Evolutionary conservation across 176 grass and related monocot species (phyloP).

Genomic region (Oryza coarctata): DNA sequence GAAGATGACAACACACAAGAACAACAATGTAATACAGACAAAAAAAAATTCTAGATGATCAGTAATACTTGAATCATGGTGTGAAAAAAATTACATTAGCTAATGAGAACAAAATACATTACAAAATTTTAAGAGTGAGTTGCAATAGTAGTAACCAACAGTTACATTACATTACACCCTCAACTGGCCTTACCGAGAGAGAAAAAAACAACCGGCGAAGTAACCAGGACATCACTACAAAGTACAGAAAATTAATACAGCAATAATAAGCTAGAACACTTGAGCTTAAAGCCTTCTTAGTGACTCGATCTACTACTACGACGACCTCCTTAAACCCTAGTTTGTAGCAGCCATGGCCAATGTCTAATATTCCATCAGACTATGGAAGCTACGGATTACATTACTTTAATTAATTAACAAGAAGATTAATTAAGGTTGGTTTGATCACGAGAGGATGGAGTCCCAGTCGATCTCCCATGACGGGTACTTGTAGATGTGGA

Average conservation of each 20-base stretch:
- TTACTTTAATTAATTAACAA: constrained; percentile 7
- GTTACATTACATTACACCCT: constrained; percentile 48
- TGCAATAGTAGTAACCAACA: constrained; percentile 31
- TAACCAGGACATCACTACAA: constrained; percentile 40
- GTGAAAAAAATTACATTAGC: background rate
- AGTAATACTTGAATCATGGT: background rate
- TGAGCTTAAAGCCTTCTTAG: constrained; percentile 50
- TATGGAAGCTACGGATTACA: constrained; percentile 19
- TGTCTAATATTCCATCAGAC: constrained; percentile 91
- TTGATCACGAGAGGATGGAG: constrained; percentile 70
- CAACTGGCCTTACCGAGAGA: constrained; percentile 46
- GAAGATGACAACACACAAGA: background rate
- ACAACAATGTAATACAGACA: background rate
- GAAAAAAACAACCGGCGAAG: constrained; percentile 73
- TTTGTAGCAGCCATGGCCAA: constrained; percentile 50
- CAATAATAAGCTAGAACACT: constrained; percentile 8
- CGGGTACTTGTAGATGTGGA: constrained; percentile 60
- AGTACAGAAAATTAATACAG: constrained; percentile 42
- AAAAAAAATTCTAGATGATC: background rate
- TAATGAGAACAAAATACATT: background rate
- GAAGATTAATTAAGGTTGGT: constrained; percentile 28
- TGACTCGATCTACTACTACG: background rate
- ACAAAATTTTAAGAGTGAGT: background rate
- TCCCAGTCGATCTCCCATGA: constrained; percentile 99
- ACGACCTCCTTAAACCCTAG: constrained; percentile 57